Conservation (phyloP, 2,329 filamentous ascomycete genomes). For the Fusarium bactridioides region DNA sequence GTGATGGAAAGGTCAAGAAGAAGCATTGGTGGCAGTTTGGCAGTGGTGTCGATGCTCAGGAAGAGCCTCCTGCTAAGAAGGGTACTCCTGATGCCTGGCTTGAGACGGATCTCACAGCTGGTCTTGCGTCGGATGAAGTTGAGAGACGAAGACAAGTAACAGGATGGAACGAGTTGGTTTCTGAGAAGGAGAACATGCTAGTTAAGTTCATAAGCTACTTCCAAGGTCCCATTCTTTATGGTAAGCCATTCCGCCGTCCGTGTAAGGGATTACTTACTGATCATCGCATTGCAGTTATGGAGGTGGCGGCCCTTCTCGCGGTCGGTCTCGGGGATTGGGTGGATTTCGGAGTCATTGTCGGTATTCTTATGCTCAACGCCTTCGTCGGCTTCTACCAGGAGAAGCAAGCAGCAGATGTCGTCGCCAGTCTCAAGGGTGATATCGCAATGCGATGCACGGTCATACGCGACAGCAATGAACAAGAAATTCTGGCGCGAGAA, state of each 20-base stretch:
- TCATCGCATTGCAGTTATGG: slow-evolving; percentile 10
- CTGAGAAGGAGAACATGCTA: slow-evolving; percentile 20
- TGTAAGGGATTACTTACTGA: neutral
- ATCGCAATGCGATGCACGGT: slow-evolving; percentile 28
- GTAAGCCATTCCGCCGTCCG: neutral
- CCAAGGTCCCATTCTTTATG: slow-evolving; percentile 16
- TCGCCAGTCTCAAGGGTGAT: slow-evolving; percentile 24
- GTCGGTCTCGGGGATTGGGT: slow-evolving; percentile 26
- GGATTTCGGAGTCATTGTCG: slow-evolving; percentile 24
- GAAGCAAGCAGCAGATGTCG: slow-evolving; percentile 25
- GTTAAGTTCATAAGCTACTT: neutral
- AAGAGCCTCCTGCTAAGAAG: neutral
- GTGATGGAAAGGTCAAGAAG: slow-evolving; percentile 13
- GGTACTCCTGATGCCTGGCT: slow-evolving; percentile 21
- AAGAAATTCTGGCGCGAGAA: slow-evolving; percentile 19
- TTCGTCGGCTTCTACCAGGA: slow-evolving; percentile 29
- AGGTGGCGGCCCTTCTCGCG: slow-evolving; percentile 20
- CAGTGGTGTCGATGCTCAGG: neutral
- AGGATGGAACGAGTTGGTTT: slow-evolving; percentile 26
- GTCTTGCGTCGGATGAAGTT: slow-evolving; percentile 13
- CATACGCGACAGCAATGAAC: slow-evolving; percentile 5
- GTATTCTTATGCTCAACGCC: slow-evolving; percentile 26
- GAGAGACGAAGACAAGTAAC: slow-evolving; percentile 5
- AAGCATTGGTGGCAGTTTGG: slow-evolving; percentile 30
- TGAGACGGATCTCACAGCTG: slow-evolving; percentile 12